These are phyloP conservation scores for Abrus precatorius DNA, from an alignment of 306 rosid species.

Conservation along the genomic window DNA sequence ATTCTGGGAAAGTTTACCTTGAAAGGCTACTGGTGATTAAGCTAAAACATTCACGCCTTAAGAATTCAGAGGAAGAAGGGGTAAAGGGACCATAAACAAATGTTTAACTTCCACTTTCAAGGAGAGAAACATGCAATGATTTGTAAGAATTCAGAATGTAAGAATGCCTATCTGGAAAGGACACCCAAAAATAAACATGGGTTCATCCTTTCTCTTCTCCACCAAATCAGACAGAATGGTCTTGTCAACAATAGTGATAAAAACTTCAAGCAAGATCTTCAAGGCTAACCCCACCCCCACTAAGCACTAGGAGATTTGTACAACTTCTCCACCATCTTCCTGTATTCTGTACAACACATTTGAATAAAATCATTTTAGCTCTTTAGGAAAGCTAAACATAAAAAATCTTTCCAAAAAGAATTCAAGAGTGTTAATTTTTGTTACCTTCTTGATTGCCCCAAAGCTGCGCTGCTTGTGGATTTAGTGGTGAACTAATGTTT, in stretches of 20 bases:
- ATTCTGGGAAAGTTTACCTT: too few relatives aligned
- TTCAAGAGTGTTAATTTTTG: conserved; percentile 48
- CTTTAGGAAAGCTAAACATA: background rate
- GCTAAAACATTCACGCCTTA: too few relatives aligned
- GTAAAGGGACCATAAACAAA: background rate
- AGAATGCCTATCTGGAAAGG: conserved; percentile 21
- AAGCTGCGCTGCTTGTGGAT: conserved; percentile 92
- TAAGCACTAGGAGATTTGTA: conserved; percentile 75
- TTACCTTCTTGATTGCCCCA: conserved; percentile 97
- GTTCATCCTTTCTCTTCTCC: conserved; percentile 41
- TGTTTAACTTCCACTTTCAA: background rate
- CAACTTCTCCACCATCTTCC: conserved; percentile 95
- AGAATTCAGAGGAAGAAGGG: background rate
- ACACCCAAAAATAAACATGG: conserved; percentile 33
- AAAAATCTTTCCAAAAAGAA: background rate
- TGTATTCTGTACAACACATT: conserved; percentile 67
- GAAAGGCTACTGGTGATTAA: too few relatives aligned
- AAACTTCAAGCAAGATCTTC: background rate
- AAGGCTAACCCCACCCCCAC: background rate
- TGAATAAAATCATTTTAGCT: conserved; percentile 17
- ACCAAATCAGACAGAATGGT: conserved; percentile 35
- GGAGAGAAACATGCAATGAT: background rate
- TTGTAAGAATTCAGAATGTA: conserved; percentile 1
- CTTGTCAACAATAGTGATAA: background rate
- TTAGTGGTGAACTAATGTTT: conserved; percentile 89